Percentiles rank a stretch among this genome's conserved stretches.
These are phyloP conservation scores for Sclerotinia nivalis DNA, from an alignment of 2,329 filamentous ascomycete genomes.

Conservation along the genomic window DNA sequence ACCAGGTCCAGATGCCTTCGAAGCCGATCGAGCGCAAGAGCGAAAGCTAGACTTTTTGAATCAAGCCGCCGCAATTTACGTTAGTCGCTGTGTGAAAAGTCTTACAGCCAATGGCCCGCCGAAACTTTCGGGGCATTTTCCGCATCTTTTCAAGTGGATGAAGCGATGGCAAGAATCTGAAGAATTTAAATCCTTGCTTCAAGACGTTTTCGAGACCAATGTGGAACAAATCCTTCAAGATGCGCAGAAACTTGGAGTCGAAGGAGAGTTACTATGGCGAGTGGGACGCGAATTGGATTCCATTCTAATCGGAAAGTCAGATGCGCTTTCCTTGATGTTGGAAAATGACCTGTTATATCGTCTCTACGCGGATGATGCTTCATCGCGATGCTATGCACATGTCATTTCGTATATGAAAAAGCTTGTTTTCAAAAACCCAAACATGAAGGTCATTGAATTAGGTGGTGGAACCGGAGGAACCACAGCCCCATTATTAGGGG, in stretches of 20 bases:
- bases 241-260: too few relatives aligned
- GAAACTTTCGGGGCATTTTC: too few relatives aligned
- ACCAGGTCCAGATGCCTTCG: too few relatives aligned
- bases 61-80: too few relatives aligned
- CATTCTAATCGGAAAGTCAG: not conserved
- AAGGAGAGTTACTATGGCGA: not conserved
- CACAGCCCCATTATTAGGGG: slow-evolving; percentile 1
- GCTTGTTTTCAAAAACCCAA: slow-evolving; percentile 30
- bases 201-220: not conserved
- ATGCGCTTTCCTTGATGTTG: not conserved
- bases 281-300: not conserved
- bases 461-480: slow-evolving; percentile 26
- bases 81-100: too few relatives aligned
- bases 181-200: too few relatives aligned
- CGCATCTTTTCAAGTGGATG: too few relatives aligned
- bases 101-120: too few relatives aligned
- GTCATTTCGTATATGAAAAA: slow-evolving; percentile 10
- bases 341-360: not conserved
- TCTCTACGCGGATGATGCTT: not conserved
- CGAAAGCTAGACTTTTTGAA: too few relatives aligned
- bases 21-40: too few relatives aligned
- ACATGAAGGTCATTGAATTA: slow-evolving; percentile 40
- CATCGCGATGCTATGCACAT: not conserved
- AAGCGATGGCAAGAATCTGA: too few relatives aligned
- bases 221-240: too few relatives aligned